Base-by-base conservation (phyloP, 805 yeast genomes). In the Metschnikowia henanensis region DNA sequence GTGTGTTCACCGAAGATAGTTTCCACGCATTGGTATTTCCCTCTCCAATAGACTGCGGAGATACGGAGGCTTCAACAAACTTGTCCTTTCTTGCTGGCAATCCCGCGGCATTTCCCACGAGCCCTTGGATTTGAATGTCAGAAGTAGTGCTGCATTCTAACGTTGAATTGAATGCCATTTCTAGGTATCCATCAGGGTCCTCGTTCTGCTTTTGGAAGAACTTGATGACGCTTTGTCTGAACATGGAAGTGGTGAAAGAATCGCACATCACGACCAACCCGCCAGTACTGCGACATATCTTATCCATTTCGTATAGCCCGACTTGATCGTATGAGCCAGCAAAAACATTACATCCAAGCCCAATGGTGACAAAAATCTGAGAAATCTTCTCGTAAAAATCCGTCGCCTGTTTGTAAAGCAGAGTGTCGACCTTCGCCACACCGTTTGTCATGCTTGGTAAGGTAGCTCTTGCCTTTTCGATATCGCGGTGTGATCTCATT, bases 281-380 rank as follows among this genome's bases (percentile, higher is more conserved):
- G 21, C 88, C 88, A 9, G 87, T 81, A 45, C 70, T 70, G 53
- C 73, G 70, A 39, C 79, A 66, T 9, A 82, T 61, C 13, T 73
- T 67, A 46, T 79, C 82, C 88, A 83, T 83, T 58, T 83, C 89
- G 49, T 65, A 76, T 25, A 83, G 64, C 0, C 89, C 89, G 34
- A 81, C 73, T 60, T 83, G 89, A 59, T 83, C 88, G 58, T 82
- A 82, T 10, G 83, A 73, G 13, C 88, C 88, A 45, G 80, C 74
- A 50, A 81, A 81, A 17, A 81, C 59, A 53, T 80, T 78, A 35
- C 81, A 66, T 5, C 81, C 67, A 41, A 79, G 75, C 0, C 87
- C 86, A 49, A 73, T 70, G 4, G 64, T 50, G 0, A 80, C 72
- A 18, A 79, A 67, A 15, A 56, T 58, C 20, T 68, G 65, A 3